Evolutionary conservation across 2,329 filamentous ascomycete species (phyloP).

Genomic region (Talaromyces sp.): DNA sequence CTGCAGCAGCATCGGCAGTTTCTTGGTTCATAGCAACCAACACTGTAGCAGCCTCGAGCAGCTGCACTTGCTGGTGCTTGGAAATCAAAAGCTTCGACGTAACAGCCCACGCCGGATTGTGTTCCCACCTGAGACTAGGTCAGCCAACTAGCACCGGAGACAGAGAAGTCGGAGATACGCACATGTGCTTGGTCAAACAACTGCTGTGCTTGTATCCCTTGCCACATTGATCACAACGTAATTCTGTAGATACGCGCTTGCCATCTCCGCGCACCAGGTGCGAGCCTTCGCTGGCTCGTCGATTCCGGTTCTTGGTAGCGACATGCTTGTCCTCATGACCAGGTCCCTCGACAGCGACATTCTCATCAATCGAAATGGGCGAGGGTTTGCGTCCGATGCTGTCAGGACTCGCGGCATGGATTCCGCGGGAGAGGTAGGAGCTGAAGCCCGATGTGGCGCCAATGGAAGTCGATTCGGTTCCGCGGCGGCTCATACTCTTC

Average conservation of each 20-base stretch:
- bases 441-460: slow-evolving; percentile 35
- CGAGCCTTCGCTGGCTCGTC: slow-evolving; percentile 79
- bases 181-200: slow-evolving; percentile 99
- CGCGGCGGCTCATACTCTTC: slow-evolving; percentile 74
- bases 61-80: slow-evolving; percentile 98
- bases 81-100: slow-evolving; percentile 98
- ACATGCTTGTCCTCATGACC: slow-evolving; percentile 48
- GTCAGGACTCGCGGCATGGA: slow-evolving; percentile 34
- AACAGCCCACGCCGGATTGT: slow-evolving; percentile 95
- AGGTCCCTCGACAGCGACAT: slow-evolving; percentile 44
- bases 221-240: slow-evolving; percentile 95
- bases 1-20: slow-evolving; percentile 59
- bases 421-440: slow-evolving; percentile 42
- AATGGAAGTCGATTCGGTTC: slow-evolving; percentile 63
- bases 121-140: slow-evolving; percentile 78
- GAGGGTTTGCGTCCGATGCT: slow-evolving; percentile 37
- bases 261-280: slow-evolving; percentile 74
- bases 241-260: slow-evolving; percentile 75
- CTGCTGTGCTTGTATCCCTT: slow-evolving; percentile 99
- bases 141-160: slow-evolving; percentile 37
- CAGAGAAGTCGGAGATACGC: slow-evolving; percentile 57
- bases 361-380: slow-evolving; percentile 32
- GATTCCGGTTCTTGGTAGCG: slow-evolving; percentile 53
- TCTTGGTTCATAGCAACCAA: slow-evolving; percentile 82
- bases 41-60: slow-evolving; percentile 95